Base-by-base conservation (phyloP, 2,329 filamentous ascomycete genomes). In the Waltergamsia citrina region DNA sequence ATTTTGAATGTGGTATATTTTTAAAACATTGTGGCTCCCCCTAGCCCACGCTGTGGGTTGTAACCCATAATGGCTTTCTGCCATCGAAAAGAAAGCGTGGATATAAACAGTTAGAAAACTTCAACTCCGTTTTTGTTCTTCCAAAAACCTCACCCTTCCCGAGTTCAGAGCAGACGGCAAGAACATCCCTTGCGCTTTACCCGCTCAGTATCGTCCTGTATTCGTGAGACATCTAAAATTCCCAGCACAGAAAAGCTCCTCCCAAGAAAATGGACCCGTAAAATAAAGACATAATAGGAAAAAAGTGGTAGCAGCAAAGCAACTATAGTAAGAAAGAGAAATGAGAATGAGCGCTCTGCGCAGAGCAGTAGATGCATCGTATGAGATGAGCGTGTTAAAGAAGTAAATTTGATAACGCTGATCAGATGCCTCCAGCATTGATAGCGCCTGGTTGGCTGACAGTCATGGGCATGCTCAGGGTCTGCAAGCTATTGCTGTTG, bases 401-500 rank as follows among this genome's bases (percentile, higher is more conserved):
- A 68, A 63, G 51, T 34, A 8, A 18, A 17, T 34, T 28, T 15
- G 22, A 30, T 12, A 12, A 20, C n/a, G 14, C 17, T 6, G 3
- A 6, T 30, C 21, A 35, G 17, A 69, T 57, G 34, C 58, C 62
- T 23, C 60, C 58, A 2, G 63, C 59, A 41, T 63, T 61, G 42
- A 64, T 55, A 38, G 63, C 57, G 36, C 61, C 52, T 30, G 71
- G 68, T 35, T 71, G 67, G 57, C 71, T 76, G 45, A 77, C 71
- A 11, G 70, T 71, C 71, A 78, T 77, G 14, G 73, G 71, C 71
- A 78, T 75, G 58, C 71, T 74, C 35, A 78, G 62, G 29, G 71
- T 74, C 50, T 77, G 71, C 37, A 78, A 60, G 48, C 63, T 72
- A 16, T 29, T 29, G 33, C 19, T 32, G 60, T 74, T 75, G 57